Base-by-base conservation (phyloP, 257 asterid species). In the Striga asiatica region DNA sequence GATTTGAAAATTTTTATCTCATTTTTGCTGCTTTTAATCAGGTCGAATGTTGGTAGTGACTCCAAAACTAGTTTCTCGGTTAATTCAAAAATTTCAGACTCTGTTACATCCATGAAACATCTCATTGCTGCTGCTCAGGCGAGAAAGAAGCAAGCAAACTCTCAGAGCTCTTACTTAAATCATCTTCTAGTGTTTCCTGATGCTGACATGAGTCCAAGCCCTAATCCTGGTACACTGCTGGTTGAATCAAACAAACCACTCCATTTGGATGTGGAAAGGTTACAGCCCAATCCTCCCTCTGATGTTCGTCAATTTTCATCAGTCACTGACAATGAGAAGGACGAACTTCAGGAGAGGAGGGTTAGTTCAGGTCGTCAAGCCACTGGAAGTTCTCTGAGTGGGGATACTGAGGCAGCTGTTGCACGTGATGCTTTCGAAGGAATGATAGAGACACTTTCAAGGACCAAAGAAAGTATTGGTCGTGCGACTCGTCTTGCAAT, bases 391-490 rank as follows among this genome's bases (percentile, higher is more conserved):
- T 81, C 94, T 17, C 76, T 91, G 61, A 91, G 95, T 64, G 94
- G 95, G 56, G 93, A 76, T 60, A 81, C 95, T 58, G 98, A 91
- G 74, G 97, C 98, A 54, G 89, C 94, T 78, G 97, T 91, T 75
- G 87, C 97, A 72, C 96, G 96, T 74, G 98, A 91, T 76, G 86
- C 98, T 57, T 91, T 91, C 74, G 95, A 91, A 73, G 98, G 98
- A 58, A 91, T 91, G 98, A 78, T 91, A 75, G 98, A 91, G 80
- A 91, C 98, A 32, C 77, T 91, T 62, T 87, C 98, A 47, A 85
- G 98, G 81, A 87, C 98, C 64, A 91, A 91, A 66, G 98, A 91
- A 73, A 91, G 98, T 66, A 91, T 91, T 46, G 97, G 98, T 8
- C 96, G 98, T 42, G 98, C 98, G 35, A 91, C 98, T 47, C 94